A percentile compares a stretch with the other conserved stretches of the same genome.
phyloP scores from a whole-genome alignment of 768 basidiomycete species.

The Cystofilobasidium ferigula region DNA sequence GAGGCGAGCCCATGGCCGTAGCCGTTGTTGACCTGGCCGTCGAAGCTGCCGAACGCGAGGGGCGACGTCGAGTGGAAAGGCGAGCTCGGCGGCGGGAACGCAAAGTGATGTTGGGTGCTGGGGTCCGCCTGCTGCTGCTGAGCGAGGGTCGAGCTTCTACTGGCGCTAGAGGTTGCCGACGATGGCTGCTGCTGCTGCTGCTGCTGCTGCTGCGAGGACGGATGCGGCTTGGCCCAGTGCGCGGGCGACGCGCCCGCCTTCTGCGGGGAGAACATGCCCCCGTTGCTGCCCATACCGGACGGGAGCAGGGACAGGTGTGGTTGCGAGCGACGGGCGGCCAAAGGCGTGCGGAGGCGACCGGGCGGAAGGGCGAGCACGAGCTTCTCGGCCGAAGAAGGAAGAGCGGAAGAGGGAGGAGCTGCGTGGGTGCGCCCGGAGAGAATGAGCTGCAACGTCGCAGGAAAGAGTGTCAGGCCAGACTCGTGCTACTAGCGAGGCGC shows the following conservation, averaged over 20 bases:
- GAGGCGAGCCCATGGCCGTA: too few species aligned
- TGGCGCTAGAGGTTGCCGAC: too few species aligned
- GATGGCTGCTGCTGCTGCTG: not conserved
- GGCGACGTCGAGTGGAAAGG: not conserved
- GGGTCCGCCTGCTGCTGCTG: too few species aligned
- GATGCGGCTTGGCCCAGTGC: not conserved
- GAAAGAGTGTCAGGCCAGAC: too few species aligned
- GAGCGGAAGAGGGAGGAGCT: too few species aligned
- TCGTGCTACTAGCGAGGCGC: too few species aligned
- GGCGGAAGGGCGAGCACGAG: not conserved
- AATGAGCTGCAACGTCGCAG: too few species aligned
- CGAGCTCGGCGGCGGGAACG: not conserved
- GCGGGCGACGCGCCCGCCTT: not conserved
- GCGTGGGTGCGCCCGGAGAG: too few species aligned
- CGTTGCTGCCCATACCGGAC: not conserved
- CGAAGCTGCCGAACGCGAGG: not conserved
- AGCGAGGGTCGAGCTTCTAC: too few species aligned
- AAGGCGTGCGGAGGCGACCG: not conserved
- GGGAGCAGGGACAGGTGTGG: not conserved
- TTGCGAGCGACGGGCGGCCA: not conserved
- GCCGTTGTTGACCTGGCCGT: too few species aligned
- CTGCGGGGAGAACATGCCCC: not conserved
- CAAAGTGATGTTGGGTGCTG: not conserved
- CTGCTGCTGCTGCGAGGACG: not conserved
- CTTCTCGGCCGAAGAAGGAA: too few species aligned